A percentile compares a stretch with the other conserved stretches of the same genome.
These are phyloP conservation scores for Fonsecaea multimorphosa DNA, from an alignment of 2,329 filamentous ascomycete species.

Conservation along the genomic window DNA sequence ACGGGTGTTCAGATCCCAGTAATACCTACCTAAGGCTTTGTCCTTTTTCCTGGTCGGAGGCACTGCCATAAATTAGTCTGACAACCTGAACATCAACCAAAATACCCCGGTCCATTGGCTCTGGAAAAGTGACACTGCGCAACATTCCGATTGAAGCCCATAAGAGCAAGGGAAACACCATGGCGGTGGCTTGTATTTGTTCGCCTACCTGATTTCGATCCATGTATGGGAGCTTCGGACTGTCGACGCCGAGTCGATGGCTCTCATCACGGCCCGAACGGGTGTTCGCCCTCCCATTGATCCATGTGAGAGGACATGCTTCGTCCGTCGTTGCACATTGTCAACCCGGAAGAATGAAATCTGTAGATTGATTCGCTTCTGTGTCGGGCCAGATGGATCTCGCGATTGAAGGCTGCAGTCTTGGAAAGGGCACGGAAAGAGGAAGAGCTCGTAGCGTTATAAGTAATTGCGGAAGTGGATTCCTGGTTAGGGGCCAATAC, in stretches of 20 bases:
- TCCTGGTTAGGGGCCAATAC: too few species aligned
- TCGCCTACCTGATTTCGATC: neutral
- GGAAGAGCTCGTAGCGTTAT: neutral
- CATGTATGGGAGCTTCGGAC: neutral
- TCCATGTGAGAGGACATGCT: neutral
- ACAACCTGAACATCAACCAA: conserved; percentile 21
- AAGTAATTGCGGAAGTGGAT: too few species aligned
- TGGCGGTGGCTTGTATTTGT: neutral
- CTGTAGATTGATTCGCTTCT: too few species aligned
- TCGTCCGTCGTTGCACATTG: neutral
- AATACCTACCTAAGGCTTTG: conserved; percentile 13
- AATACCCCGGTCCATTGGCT: conserved; percentile 18
- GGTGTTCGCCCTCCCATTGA: neutral
- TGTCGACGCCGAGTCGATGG: neutral
- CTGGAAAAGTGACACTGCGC: conserved; percentile 17
- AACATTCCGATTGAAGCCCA: conserved; percentile 27
- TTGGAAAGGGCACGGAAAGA: neutral
- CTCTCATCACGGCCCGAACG: neutral
- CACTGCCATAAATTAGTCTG: conserved; percentile 15
- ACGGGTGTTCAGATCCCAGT: conserved; percentile 10
- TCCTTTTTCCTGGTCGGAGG: conserved; percentile 16
- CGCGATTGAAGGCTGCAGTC: neutral
- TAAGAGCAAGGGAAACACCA: conserved; percentile 10
- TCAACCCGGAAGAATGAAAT: neutral
- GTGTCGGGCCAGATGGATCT: neutral